These are phyloP conservation scores for Emergomyces africanus DNA, from an alignment of 2,329 filamentous ascomycete species.

Conservation along the genomic window DNA sequence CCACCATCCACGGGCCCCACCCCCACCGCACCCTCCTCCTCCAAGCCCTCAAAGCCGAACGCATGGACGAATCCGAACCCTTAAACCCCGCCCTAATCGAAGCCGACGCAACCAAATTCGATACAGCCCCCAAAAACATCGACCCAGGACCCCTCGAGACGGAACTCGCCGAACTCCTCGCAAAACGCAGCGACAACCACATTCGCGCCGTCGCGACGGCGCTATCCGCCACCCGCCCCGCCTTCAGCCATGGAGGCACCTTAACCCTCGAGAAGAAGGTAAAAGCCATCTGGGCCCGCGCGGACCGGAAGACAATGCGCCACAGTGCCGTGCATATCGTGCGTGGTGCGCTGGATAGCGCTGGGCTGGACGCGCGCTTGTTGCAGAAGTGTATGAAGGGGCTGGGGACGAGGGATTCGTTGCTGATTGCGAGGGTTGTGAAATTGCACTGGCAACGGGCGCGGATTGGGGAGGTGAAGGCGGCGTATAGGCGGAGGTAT, in stretches of 20 bases:
- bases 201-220: constrained; percentile 59
- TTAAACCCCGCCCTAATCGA: constrained; percentile 59
- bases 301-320: constrained; percentile 77
- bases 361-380: constrained; percentile 60
- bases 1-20: constrained; percentile 62
- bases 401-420: constrained; percentile 10
- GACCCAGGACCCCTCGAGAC: constrained; percentile 53
- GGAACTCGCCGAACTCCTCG: constrained; percentile 62
- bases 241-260: constrained; percentile 21
- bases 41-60: constrained; percentile 58
- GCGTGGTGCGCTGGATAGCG: constrained; percentile 55
- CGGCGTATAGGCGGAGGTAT: constrained; percentile 42
- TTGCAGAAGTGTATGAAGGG: constrained; percentile 59
- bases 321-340: constrained; percentile 64
- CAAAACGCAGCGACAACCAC: constrained; percentile 59
- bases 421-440: constrained; percentile 56
- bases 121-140: constrained; percentile 54
- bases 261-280: constrained; percentile 1
- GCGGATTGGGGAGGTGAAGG: constrained; percentile 57
- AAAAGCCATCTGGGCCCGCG: constrained; percentile 29
- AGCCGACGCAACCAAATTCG: constrained; percentile 58
- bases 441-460: constrained; percentile 63
- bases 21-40: constrained; percentile 73
- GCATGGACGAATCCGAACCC: constrained; percentile 58
- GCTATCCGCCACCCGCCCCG: constrained; percentile 57